Evolutionary conservation across 495 filamentous ascomycete genomes (phyloP).

Genomic region (Apodospora peruviana): DNA sequence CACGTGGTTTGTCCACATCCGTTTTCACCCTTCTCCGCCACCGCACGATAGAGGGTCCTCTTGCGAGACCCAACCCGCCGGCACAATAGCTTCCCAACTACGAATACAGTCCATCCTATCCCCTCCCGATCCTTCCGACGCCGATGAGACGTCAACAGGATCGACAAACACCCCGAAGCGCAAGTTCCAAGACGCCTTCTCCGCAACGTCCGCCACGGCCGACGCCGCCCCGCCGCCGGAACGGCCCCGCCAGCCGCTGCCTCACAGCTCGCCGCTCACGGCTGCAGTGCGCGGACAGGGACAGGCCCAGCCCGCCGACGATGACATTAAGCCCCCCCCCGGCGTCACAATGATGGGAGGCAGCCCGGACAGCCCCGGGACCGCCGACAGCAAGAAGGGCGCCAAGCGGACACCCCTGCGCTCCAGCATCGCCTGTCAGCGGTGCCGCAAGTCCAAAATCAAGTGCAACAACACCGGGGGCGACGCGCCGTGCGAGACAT

Average conservation of each 20-base stretch:
- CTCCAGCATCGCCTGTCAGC: constrained; percentile 73
- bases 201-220: constrained; percentile 17
- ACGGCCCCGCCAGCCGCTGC: constrained; percentile 13
- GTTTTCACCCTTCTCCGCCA: no score
- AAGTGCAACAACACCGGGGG: constrained; percentile 73
- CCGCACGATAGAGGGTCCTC: constrained; percentile 20
- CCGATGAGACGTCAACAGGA: constrained; percentile 29
- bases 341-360: constrained; percentile 19
- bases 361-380: constrained; percentile 23
- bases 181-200: constrained; percentile 31
- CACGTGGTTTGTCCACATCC: background rate
- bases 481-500: constrained; percentile 65
- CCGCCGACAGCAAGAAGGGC: constrained; percentile 40
- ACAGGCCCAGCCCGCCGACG: constrained; percentile 17
- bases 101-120: constrained; percentile 47
- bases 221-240: constrained; percentile 5
- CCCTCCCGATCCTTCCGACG: constrained; percentile 35
- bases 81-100: constrained; percentile 45
- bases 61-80: constrained; percentile 34
- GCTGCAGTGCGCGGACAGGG: constrained; percentile 14
- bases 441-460: constrained; percentile 77
- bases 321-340: constrained; percentile 18
- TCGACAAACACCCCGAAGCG: constrained; percentile 28
- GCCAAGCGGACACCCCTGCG: constrained; percentile 54
- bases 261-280: constrained; percentile 20